Base-by-base conservation (phyloP, 75 land plant species). In the Cunninghamia lanceolata region DNA sequence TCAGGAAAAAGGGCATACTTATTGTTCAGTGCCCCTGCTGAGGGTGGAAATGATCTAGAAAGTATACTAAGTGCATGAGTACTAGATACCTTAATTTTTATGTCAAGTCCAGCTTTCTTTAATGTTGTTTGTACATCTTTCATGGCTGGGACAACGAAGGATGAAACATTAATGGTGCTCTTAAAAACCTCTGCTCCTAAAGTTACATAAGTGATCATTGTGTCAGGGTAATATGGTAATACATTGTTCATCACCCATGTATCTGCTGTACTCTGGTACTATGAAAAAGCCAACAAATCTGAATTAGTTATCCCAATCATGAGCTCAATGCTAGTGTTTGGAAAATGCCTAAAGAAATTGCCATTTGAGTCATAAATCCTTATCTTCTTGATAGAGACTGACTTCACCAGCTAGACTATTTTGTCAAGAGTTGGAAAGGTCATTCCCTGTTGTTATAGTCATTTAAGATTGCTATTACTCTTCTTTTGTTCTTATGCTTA, bases 391-490 rank as follows among this genome's bases (percentile, higher is more conserved):
- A 95, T 91, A 32, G 88, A 82, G 66, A 94, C 89, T 17, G 74
- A 88, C 82, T 91, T 88, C 82, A 94, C 87, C 14, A 95, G 86
- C 45, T 94, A 89, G 10, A 91, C 94, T 16, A 90, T 97, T 87
- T 92, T 93, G 85, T 92, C 92, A 11, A 96, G 98, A 0, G 95
- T 90, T 28, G 99, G 99, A 9, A 97, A n/a, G 92, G 84, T 94
- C 97, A 84, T 97, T 96, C 21, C 95, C 97, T 85, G 93, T 91
- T 70, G n/a, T n/a, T n/a, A n/a, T n/a, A n/a, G n/a, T n/a, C n/a
- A n/a, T n/a, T n/a, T n/a, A n/a, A n/a, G n/a, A n/a, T n/a, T n/a
- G n/a, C n/a, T n/a, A n/a, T n/a, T n/a, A n/a, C n/a, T n/a, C n/a
- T n/a, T n/a, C n/a, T n/a, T n/a, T n/a, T n/a, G n/a, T n/a, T n/a